These are phyloP conservation scores for Apiospora marii DNA, from an alignment of 2,329 filamentous ascomycete species.

Conservation along the genomic window DNA sequence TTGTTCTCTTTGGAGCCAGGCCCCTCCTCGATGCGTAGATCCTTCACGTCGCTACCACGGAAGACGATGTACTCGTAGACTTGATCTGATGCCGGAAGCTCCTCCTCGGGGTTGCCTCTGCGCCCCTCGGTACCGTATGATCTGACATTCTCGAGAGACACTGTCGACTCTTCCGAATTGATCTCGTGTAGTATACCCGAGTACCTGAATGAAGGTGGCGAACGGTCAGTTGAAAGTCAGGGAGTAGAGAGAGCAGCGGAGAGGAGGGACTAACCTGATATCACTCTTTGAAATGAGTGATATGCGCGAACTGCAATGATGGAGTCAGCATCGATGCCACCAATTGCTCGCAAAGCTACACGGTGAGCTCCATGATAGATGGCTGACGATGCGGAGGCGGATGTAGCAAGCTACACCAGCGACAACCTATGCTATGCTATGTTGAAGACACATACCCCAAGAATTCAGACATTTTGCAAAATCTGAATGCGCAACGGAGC, in stretches of 20 bases:
- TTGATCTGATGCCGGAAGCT: constrained; percentile 83
- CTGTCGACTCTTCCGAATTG: constrained; percentile 95
- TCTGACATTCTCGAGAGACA: constrained; percentile 94
- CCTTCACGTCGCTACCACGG: constrained; percentile 97
- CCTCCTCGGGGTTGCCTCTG: constrained; percentile 77
- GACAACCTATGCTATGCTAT: constrained; percentile 18
- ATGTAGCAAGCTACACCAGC: constrained; percentile 30
- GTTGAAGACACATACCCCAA: constrained; percentile 56
- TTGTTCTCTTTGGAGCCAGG: constrained; percentile 77
- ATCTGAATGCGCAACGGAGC: constrained; percentile 23
- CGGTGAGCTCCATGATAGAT: constrained; percentile 17
- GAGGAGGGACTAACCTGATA: constrained; percentile 75
- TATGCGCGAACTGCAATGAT: constrained; percentile 78
- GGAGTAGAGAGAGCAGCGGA: constrained; percentile 25
- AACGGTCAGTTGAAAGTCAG: constrained; percentile 38
- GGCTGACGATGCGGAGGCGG: constrained; percentile 31
- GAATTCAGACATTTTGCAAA: constrained; percentile 65
- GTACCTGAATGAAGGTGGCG: constrained; percentile 70
- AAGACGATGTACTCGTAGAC: constrained; percentile 99
- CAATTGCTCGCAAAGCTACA: constrained; percentile 31
- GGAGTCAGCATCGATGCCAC: constrained; percentile 23
- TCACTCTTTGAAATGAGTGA: constrained; percentile 97
- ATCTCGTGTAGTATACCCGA: constrained; percentile 96
- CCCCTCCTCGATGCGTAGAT: constrained; percentile 89
- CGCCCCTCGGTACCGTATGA: constrained; percentile 96